Base-by-base conservation (phyloP, 768 basidiomycete species). In the Lentinula detonsa region DNA sequence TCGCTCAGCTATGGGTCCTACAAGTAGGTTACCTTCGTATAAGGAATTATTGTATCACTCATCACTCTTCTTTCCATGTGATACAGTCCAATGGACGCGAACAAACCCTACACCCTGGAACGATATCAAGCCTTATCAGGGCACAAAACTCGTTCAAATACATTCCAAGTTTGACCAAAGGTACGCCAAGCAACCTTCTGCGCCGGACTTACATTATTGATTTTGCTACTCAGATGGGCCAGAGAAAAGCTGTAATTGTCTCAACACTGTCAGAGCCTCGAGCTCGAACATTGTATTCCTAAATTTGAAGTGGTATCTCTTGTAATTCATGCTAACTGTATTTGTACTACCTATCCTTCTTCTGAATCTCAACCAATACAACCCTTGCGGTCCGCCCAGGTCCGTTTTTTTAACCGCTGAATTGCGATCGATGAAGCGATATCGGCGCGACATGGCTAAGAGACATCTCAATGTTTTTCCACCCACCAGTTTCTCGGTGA, bases 81-180 rank as follows among this genome's bases (percentile, higher is more conserved):
- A 2, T 59, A 4, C 60, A 84, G 83, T 85, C 59, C 71, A 85
- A 61, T 86, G 85, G 85, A 80, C 85, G 31, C 80, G 76, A 72
- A 71, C n/a, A 71, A 95, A 95, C 79, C 92, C 93, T 35, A 86
- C 86, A n/a, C 93, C 93, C 18, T 95, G 91, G 90, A 91, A 91
- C 74, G 80, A 83, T 60, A 81, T 94, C 70, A 80, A 90, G 71
- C 85, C 81, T 42, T 79, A 87, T 68, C 85, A 94, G 73, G 83
- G 83, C 65, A 90, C 82, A 57, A 93, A 93, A 75, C 48, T 93
- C 62, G 67, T 85, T 70, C 71, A 80, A 48, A 82, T 90, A 42
- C 85, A 87, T 76, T 85, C 88, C 70, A 87, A 84, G 66, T 91
- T 93, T 66, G 81, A 87, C 7, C 88, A 85, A 78, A 84, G 79